Evolutionary conservation across 208 protist species (phyloP).

Genomic region (Trypanosoma vivax): DNA sequence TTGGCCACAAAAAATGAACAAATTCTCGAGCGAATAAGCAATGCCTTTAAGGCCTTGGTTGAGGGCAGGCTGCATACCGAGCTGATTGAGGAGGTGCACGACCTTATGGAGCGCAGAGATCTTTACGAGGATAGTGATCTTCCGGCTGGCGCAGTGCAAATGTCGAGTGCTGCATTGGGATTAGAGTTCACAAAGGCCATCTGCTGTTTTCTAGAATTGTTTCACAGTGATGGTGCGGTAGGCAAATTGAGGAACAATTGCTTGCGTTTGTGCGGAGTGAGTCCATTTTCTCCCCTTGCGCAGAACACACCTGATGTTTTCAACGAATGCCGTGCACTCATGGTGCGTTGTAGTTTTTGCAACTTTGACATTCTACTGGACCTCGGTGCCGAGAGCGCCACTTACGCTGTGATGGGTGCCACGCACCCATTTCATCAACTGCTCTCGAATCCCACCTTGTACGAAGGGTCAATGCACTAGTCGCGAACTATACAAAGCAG

Average conservation of each 20-base stretch:
- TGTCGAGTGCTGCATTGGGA: slow-evolving; percentile 41
- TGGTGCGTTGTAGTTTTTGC: slow-evolving; percentile 75
- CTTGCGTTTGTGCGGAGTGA: slow-evolving; percentile 79
- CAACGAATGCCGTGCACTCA: slow-evolving; percentile 23
- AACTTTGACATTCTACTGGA: slow-evolving; percentile 57
- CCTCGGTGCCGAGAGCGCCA: slow-evolving; percentile 30
- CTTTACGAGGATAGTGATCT: slow-evolving; percentile 50
- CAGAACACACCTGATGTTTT: slow-evolving; percentile 35
- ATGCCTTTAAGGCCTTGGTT: slow-evolving; percentile 30
- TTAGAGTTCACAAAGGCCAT: slow-evolving; percentile 80
- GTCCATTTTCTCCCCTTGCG: slow-evolving; percentile 75
- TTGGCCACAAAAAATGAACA: slow-evolving; percentile 66
- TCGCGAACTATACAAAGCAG: slow-evolving; percentile 52
- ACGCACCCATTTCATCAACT: slow-evolving; percentile 45
- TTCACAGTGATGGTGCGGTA: slow-evolving; percentile 62
- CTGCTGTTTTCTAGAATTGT: slow-evolving; percentile 58
- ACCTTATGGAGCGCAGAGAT: slow-evolving; percentile 44
- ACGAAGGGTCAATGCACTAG: slow-evolving; percentile 59
- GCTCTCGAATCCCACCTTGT: slow-evolving; percentile 75
- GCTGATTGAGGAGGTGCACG: slow-evolving; percentile 78
- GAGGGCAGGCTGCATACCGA: slow-evolving; percentile 55
- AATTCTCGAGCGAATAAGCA: slow-evolving; percentile 27
- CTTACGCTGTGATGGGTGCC: slow-evolving; percentile 66
- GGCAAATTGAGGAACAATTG: slow-evolving; percentile 80
- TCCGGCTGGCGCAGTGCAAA: slow-evolving; percentile 13